These are phyloP conservation scores for Taphrina populina DNA, from an alignment of 1,139 yeast species.

Conservation along the genomic window DNA sequence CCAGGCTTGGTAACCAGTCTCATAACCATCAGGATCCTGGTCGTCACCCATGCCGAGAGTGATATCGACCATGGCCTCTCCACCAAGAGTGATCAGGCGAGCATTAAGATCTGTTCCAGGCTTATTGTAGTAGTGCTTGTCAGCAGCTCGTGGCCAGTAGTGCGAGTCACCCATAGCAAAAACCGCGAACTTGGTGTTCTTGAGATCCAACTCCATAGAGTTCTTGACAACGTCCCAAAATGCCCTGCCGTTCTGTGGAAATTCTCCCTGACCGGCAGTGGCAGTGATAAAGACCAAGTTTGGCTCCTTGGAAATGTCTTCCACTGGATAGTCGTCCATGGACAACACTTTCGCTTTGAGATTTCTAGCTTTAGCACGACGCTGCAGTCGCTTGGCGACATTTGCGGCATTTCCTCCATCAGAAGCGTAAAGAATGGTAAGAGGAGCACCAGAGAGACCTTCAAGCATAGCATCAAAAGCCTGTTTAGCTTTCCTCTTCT, in stretches of 20 bases:
- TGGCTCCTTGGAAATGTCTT: constrained; percentile 61
- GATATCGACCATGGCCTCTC: constrained; percentile 69
- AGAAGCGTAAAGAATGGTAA: constrained; percentile 86
- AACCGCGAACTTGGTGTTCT: constrained; percentile 63
- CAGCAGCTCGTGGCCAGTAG: constrained; percentile 60
- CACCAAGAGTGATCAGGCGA: constrained; percentile 78
- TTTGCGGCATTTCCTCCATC: constrained; percentile 94
- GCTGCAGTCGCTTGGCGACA: constrained; percentile 65
- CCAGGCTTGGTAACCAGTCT: constrained; percentile 87
- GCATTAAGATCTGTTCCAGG: constrained; percentile 80
- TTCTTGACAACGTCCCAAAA: constrained; percentile 76
- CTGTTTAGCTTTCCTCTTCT: constrained; percentile 67
- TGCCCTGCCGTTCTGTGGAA: constrained; percentile 74
- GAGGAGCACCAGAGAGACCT: constrained; percentile 89
- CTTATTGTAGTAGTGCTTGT: constrained; percentile 69
- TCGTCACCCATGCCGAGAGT: constrained; percentile 89
- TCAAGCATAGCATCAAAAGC: constrained; percentile 76
- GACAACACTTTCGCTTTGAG: constrained; percentile 56
- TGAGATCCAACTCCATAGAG: constrained; percentile 62
- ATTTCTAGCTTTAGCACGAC: constrained; percentile 57
- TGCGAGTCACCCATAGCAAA: constrained; percentile 94
- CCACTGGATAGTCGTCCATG: constrained; percentile 62
- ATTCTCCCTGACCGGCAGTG: constrained; percentile 94
- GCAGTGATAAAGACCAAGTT: constrained; percentile 70
- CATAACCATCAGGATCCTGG: constrained; percentile 73